Evolutionary conservation across 352 stramenopile genomes (phyloP), one percentile per base, ranked within the genome.

Genomic region (Phytophthora vignae): DNA sequence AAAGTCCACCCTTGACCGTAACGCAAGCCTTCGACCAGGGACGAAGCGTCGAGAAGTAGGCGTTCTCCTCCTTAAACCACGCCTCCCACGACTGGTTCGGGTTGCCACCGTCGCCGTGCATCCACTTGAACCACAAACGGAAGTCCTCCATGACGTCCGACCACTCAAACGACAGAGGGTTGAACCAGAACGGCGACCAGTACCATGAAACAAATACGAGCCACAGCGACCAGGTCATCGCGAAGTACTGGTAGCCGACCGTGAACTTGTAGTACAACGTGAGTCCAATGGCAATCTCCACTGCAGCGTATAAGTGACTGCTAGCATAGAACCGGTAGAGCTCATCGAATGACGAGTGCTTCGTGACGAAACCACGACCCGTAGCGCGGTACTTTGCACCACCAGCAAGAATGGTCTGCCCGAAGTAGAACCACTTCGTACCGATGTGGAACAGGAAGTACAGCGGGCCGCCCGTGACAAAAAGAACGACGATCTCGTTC

Each of bases 381-480:
- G 98, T 99, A 0, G 97, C 94, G 29, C 97, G 93, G 78, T 99
- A 99, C 78, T 99, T 99, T 1, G 98, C 98, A 55, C 98, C 98
- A 59, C 98, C 98, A 46, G 98, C 97, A 36, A 99, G 83, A 80
- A 99, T 98, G 11, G 98, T 99, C 74, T 99, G 98, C 7, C 96
- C 94, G 77, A 99, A 99, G 90, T 99, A 99, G 76, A 99, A 98
- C 77, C 97, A 98, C 71, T 99, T 99, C 21, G 97, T 99, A 70
- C 98, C 98, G 67, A 99, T 99, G 80, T 99, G 98, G 86, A 99
- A 99, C 77, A 99, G 93, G 75, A 99, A 99, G 84, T 99, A 99
- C 19, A 99, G 84, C 50, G 98, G 98, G 1, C 97, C 98, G 52
- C 97, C 97, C 40, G 97, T 99, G 17, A 99, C 88, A 59, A 99